Conservation (phyloP, 2,329 filamentous ascomycete species). For the Monascus ruber region DNA sequence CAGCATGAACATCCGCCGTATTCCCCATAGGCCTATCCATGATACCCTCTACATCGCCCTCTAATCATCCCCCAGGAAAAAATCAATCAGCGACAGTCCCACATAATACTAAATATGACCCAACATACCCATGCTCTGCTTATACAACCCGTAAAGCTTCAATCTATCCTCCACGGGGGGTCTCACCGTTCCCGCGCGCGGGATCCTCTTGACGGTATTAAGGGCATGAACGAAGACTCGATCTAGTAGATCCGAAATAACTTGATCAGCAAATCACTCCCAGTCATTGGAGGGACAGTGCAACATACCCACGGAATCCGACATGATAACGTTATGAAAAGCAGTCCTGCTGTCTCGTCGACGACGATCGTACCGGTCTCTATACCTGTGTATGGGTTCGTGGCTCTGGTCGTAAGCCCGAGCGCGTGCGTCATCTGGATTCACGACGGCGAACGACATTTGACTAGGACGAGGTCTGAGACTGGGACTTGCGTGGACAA, state of each 20-base stretch:
- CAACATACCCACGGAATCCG: constrained; percentile 36
- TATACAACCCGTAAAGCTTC: constrained; percentile 94
- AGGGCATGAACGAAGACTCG: constrained; percentile 98
- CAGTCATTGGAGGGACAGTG: neutral
- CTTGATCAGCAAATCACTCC: too few species aligned
- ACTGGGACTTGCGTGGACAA: constrained; percentile 1
- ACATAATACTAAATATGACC: neutral
- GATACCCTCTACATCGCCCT: constrained; percentile 88
- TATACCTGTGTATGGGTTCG: neutral
- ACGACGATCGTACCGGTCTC: constrained; percentile 16
- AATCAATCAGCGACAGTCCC: constrained; percentile 7
- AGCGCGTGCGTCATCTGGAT: neutral
- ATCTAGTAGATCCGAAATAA: constrained; percentile 44
- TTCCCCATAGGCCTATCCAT: constrained; percentile 65
- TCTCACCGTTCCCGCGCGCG: constrained; percentile 79
- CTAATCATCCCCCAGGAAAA: constrained; percentile 27
- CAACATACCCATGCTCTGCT: constrained; percentile 73
- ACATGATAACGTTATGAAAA: constrained; percentile 24
- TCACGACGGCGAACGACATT: neutral
- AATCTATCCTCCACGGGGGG: constrained; percentile 77
- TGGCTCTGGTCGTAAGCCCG: neutral
- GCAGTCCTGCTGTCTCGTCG: constrained; percentile 22
- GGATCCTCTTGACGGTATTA: constrained; percentile 96
- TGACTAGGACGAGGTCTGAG: constrained; percentile 2
- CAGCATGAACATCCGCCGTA: constrained; percentile 40